Evolutionary conservation across 2,329 filamentous ascomycete genomes (phyloP), one percentile per base, ranked within the genome.

Genomic region (Talaromyces sp.): DNA sequence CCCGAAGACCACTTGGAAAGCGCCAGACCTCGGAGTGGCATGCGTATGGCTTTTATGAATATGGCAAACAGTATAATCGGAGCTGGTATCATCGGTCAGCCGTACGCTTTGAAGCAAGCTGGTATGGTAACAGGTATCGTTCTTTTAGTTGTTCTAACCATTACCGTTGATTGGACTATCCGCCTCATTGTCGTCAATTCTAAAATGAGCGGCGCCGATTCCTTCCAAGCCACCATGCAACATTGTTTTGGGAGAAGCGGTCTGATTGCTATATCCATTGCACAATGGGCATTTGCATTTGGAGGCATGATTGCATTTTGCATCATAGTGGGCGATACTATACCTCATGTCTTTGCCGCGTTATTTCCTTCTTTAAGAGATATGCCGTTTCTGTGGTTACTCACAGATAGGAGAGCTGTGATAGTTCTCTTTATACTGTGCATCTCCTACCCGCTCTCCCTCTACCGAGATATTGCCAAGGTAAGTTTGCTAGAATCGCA

Each of bases 41-140:
- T 98, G 80, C 84, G 86, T 68, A 92, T 90, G 75, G 94, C 95
- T 3, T 98, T 99, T 71, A 97, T 98, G 93, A 99, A 99, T 80
- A 99, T 99, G 95, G 94, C 95, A 68, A 99, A 99, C 81, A 96
- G 91, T 72, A 99, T 99, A 76, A 97, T 99, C 67, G 87, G 87
- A 35, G 87, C 87, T 35, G 87, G 87, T 2, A 89, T 90, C 66
- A 89, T 90, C 70, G 87, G 91, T 3, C 95, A 99, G 79, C 93
- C 95, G 13, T 99, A 98, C 79, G 95, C 95, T n/a, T 90, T 99
- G 74, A 88, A 87, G 66, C 93, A 98, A 80, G 95, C 95, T 8
- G 95, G 95, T 7, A 85, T 99, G 71, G 76, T 91, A 17, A 89
- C 91, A 43, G 95, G 95, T 33, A 83, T 94, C 6, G 73, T 92